Base-by-base conservation (phyloP, 441 rosid species). In the Populus trichocarpa region DNA sequence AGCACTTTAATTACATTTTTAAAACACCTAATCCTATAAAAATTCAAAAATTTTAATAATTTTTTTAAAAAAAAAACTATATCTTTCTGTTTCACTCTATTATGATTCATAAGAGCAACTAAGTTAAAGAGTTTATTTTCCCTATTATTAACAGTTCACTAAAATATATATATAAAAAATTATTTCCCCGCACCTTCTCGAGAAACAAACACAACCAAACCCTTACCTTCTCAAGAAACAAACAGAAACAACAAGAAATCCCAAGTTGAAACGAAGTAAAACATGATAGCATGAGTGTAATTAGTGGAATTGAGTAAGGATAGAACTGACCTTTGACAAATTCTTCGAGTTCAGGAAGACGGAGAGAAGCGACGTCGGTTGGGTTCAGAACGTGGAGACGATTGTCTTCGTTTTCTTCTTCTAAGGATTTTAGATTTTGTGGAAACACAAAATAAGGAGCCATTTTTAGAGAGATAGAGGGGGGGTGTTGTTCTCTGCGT, bases 261-360 rank as follows among this genome's bases (percentile, higher is more conserved):
- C 35, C 46, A 9, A 38, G 12, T 20, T 25, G 46, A 46, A 16
- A 13, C 6, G 8, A 61, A 9, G 3, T 23, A 73, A 26, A 61
- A 38, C 14, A 36, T 46, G 10, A 40, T 67, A 20, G 22, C 2
- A 74, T 40, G 38, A 53, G 65, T 40, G 14, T 26, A 74, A 73
- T n/a, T 14, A 32, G 28, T 20, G 64, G 25, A 63, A 22, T 38
- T 25, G 20, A 7, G 69, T 0, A 25, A 22, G 67, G 20, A 74
- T 28, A 71, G 77, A 72, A 30, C 23, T 46, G 78, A 91, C 99
- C 99, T 91, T 94, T 96, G 88, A 90, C 98, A 81, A 96, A 91
- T 83, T 96, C 99, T 79, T 92, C 97, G 30, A 93, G 90, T 76
- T 91, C 84, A 20, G 93, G 81, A 64, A 95, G 82, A 50, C 89